Conservation (phyloP, 1,284 basidiomycete genomes). For the Hymenochaete sp. region DNA sequence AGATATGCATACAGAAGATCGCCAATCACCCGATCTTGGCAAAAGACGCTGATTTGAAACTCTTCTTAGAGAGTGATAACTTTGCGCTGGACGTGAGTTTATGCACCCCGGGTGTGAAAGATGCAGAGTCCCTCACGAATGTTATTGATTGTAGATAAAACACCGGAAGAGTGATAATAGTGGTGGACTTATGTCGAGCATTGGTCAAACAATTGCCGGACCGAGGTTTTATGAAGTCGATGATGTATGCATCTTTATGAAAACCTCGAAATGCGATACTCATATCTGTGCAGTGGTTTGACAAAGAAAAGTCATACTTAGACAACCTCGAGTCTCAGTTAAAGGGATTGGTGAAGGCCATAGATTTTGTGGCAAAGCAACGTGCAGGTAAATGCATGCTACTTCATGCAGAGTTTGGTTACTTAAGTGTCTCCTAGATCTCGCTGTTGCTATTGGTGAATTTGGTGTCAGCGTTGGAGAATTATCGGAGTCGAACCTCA, state of each 20-base stretch:
- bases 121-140: neutral
- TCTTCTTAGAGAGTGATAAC: slow-evolving; percentile 84
- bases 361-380: slow-evolving; percentile 76
- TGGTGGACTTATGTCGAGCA: slow-evolving; percentile 71
- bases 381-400: slow-evolving; percentile 46
- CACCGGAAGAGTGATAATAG: slow-evolving; percentile 72
- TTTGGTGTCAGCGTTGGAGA: slow-evolving; percentile 62
- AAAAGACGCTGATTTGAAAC: slow-evolving; percentile 74
- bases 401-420: neutral
- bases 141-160: slow-evolving; percentile 56
- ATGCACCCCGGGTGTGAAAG: neutral
- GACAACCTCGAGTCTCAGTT: slow-evolving; percentile 88
- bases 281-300: slow-evolving; percentile 69
- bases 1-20: slow-evolving; percentile 84
- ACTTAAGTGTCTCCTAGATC: slow-evolving; percentile 36
- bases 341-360: slow-evolving; percentile 75
- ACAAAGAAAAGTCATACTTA: slow-evolving; percentile 77
- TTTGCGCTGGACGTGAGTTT: slow-evolving; percentile 70
- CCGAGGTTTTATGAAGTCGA: slow-evolving; percentile 89
- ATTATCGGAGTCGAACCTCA: slow-evolving; percentile 68
- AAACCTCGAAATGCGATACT: slow-evolving; percentile 1
- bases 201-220: slow-evolving; percentile 71
- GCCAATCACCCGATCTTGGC: slow-evolving; percentile 81
- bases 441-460: slow-evolving; percentile 59
- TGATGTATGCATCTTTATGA: slow-evolving; percentile 46